Evolutionary conservation across 108 stramenopile species (phyloP).

Genomic region (Hondaea fermentalgiana): DNA sequence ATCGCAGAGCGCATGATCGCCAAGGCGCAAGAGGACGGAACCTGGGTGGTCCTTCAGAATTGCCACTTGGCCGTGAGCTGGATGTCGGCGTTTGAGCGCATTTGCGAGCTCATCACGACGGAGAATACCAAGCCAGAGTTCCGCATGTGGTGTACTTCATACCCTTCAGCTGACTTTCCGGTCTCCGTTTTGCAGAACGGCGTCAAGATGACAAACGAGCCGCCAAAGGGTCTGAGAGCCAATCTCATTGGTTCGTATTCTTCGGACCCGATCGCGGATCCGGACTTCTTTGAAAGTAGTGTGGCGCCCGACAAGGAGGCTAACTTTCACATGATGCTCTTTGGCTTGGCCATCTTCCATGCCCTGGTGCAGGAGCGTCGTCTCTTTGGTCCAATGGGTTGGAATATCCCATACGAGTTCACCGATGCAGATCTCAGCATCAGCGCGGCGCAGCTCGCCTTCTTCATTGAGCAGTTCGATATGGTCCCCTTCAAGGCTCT

Average conservation of each 20-base stretch:
- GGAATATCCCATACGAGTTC: conserved; percentile 66
- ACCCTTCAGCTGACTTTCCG: conserved; percentile 53
- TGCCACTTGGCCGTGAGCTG: conserved; percentile 55
- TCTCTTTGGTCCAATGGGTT: conserved; percentile 56
- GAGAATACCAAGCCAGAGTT: conserved; percentile 45
- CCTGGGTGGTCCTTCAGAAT: conserved; percentile 60
- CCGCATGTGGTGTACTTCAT: conserved; percentile 58
- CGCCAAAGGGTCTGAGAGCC: conserved; percentile 58
- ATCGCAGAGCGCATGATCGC: conserved; percentile 47
- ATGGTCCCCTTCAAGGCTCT: conserved; percentile 50
- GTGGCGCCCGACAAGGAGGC: conserved; percentile 9
- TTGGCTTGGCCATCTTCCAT: conserved; percentile 58
- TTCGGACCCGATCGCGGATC: conserved; percentile 49
- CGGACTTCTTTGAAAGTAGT: conserved; percentile 34
- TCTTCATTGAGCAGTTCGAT: conserved; percentile 49
- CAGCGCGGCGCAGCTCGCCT: conserved; percentile 44
- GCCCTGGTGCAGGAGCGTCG: conserved; percentile 56
- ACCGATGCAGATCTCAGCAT: conserved; percentile 54
- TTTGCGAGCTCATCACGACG: conserved; percentile 36
- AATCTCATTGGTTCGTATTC: conserved; percentile 37
- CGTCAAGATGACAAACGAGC: conserved; percentile 64
- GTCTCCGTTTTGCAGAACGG: conserved; percentile 61
- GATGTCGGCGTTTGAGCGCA: conserved; percentile 50
- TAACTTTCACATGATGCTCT: conserved; percentile 44
- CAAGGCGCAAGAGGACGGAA: conserved; percentile 36